phyloP scores from a whole-genome alignment of 2,329 filamentous ascomycete genomes.

The Didymella lethalis region DNA sequence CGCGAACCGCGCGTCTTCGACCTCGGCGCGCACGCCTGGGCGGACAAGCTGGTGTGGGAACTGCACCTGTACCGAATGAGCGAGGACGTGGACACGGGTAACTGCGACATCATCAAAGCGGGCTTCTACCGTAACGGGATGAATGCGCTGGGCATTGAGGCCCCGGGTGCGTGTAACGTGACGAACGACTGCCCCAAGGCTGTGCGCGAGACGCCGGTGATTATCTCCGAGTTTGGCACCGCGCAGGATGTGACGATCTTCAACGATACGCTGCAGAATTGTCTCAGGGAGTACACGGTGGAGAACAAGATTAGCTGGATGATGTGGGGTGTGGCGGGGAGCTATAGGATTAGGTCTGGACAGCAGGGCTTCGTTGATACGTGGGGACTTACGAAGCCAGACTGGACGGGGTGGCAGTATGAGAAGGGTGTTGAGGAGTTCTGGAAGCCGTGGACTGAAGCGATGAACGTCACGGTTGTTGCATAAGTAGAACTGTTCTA shows the following conservation, averaged over 20 bases:
- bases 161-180: conserved; percentile 47
- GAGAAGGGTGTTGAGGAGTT: conserved; percentile 56
- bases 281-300: conserved; percentile 56
- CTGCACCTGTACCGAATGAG: conserved; percentile 63
- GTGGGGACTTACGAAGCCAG: conserved; percentile 58
- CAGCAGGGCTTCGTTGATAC: conserved; percentile 57
- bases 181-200: conserved; percentile 47
- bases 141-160: conserved; percentile 54
- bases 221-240: conserved; percentile 50
- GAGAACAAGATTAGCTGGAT: conserved; percentile 59
- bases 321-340: conserved; percentile 60
- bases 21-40: conserved; percentile 57
- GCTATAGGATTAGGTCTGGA: conserved; percentile 57
- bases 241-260: conserved; percentile 52
- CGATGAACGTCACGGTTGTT: conserved; percentile 47
- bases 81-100: conserved; percentile 54
- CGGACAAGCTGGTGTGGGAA: conserved; percentile 67
- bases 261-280: conserved; percentile 58
- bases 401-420: conserved; percentile 59
- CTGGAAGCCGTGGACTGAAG: conserved; percentile 61
- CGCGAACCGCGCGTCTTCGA: conserved; percentile 58
- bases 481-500: not conserved
- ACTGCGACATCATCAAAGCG: conserved; percentile 59
- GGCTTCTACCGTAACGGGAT: conserved; percentile 60
- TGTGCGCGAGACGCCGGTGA: conserved; percentile 48